phyloP scores from a whole-genome alignment of 345 rosid species.

The Corymbia maculata region DNA sequence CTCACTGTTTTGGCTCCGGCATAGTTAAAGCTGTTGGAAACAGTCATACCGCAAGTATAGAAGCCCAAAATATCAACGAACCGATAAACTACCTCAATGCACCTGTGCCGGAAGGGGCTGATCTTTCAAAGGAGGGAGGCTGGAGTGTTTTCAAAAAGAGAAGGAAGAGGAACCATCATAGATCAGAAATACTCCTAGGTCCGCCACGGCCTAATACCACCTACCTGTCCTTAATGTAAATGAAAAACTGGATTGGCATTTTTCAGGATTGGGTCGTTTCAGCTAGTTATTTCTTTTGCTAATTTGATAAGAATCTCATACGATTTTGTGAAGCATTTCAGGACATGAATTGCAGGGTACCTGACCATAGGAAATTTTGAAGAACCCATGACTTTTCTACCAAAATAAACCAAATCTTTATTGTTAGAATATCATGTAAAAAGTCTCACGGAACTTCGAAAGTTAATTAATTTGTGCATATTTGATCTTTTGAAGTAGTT shows the following conservation, averaged over 20 bases:
- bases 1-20: not conserved
- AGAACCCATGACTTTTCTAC: not conserved
- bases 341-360: not conserved
- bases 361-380: not conserved
- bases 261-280: not conserved
- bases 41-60: not conserved
- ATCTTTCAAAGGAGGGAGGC: not conserved
- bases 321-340: not conserved
- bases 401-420: not conserved
- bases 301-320: not conserved
- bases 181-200: not conserved
- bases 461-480: not conserved
- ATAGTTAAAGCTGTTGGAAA: not conserved
- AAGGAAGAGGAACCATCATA: not conserved
- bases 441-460: not conserved
- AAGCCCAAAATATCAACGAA: not conserved
- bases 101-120: not conserved
- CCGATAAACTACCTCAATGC: not conserved
- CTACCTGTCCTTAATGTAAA: not conserved
- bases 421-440: not conserved
- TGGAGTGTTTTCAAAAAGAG: not conserved
- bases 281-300: not conserved
- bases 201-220: not conserved
- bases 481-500: not conserved
- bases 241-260: not conserved